Conservation (phyloP, 371 early-diverging fungal genomes). For the Mucor saturninus region DNA sequence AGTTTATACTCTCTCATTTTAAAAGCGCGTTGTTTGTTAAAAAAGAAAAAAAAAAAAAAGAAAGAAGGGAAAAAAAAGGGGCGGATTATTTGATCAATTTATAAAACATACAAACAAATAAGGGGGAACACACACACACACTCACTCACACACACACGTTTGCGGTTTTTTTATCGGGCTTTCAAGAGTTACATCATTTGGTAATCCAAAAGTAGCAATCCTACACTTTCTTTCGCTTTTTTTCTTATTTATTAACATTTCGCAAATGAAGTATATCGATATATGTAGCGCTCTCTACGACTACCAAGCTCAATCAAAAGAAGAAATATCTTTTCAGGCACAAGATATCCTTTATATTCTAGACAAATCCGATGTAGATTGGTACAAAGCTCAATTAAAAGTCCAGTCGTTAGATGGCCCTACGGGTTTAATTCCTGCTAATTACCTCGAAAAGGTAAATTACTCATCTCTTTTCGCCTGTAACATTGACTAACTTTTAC, state of each 20-base stretch:
- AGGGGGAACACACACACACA: not conserved
- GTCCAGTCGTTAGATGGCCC: slow-evolving; percentile 48
- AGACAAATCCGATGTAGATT: slow-evolving; percentile 72
- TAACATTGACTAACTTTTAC: not conserved
- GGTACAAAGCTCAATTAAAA: slow-evolving; percentile 79
- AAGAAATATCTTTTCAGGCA: slow-evolving; percentile 84
- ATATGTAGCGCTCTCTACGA: slow-evolving; percentile 68
- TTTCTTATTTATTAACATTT: slow-evolving; percentile 3
- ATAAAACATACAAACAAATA: slow-evolving; percentile 6
- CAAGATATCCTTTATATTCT: slow-evolving; percentile 75
- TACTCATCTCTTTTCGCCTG: not conserved
- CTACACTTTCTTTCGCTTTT: slow-evolving; percentile 1
- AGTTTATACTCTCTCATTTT: slow-evolving; percentile 82
- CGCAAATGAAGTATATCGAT: slow-evolving; percentile 45
- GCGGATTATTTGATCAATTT: slow-evolving; percentile 6
- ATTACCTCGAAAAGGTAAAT: slow-evolving; percentile 69
- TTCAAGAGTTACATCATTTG: slow-evolving; percentile 2
- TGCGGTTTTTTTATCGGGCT: not conserved
- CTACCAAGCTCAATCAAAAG: slow-evolving; percentile 77
- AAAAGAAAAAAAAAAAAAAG: slow-evolving; percentile 21
- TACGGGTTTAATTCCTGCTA: slow-evolving; percentile 79
- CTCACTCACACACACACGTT: not conserved
- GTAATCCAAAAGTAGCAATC: slow-evolving; percentile 6
- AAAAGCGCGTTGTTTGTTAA: not conserved
- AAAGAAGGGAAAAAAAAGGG: slow-evolving; percentile 11